Evolutionary conservation across 2,329 filamentous ascomycete genomes (phyloP), one percentile per base, ranked within the genome.

Genomic region (Alternaria atra): DNA sequence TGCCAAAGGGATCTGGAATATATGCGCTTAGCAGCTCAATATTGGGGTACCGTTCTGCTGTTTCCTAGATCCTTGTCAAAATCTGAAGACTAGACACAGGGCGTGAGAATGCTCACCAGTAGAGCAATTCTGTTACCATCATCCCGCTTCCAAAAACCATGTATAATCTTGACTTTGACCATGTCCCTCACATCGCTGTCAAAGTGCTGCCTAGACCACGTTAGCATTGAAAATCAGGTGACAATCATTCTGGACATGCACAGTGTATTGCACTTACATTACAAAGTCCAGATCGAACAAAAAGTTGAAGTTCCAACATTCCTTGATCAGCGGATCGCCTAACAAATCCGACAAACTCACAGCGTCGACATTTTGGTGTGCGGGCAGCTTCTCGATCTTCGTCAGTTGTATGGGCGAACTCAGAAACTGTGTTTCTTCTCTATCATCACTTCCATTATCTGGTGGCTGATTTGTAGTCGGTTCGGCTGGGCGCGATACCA

Each of bases 1-100:
- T 97, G 3, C 93, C 93, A 73, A 93, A 96, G 65, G 89, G 87
- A 73, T 94, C 91, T 0, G 92, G 91, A 85, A 97, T 90, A 61
- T 89, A 92, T 0, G 93, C 92, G 15, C 86, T 82, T 62, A 93
- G 88, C 1, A 93, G 83, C 23, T 87, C 83, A 23, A 95, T 85
- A 73, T 95, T 94, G 2, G 83, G 73, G 71, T 90, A 88, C 13
- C 82, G 82, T 13, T 82, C 75, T 50, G 89, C 89, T 68, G 86
- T 83, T 73, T 88, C 83, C 89, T 93, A 55, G 6, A 69, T 7
- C 15, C 30, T 9, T 27, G 34, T 74, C 51, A 69, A 63, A 46
- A 34, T 37, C 13, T 25, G 9, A 6, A 12, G 3, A 17, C 2
- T 15, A 7, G 12, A 13, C 3, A 48, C 12, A 5, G 13, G 15